Evolutionary conservation across 495 filamentous ascomycete species (phyloP), one percentile per base, ranked within the genome.

Genomic region (Hamigera avellanea): DNA sequence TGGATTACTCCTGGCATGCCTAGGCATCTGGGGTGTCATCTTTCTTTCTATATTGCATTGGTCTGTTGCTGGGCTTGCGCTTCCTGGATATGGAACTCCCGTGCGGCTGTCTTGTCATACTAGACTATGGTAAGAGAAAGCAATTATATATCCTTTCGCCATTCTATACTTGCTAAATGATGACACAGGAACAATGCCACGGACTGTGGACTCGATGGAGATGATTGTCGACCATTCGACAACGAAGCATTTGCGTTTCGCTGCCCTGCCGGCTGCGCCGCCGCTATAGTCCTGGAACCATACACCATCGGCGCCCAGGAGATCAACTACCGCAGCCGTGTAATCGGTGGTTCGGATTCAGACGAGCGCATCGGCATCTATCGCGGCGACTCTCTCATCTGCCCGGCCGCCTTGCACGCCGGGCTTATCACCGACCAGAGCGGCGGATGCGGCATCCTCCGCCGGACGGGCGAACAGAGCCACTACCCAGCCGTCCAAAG

Each of bases 321-420:
- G 39, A 52, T 81, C 28, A 63, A 73, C 19, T 88, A 86, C 42
- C 57, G 59, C 14, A 70, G 68, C 0, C 57, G 86, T 8, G 75
- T 91, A 0, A 67, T 89, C 15, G 84, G 83, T 9, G 82, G 81
- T 0, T 55, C 59, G 2, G 40, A 56, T 9, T 54, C 54, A 26
- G 54, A 58, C 8, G 50, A 51, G 16, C 41, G 32, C 12, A 42
- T 56, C 32, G 56, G 70, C 0, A 46, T 76, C 14, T 91, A 91
- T 54, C 72, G 84, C 10, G 78, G 80, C 4, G 84, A 89, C 47
- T 87, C 83, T 2, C 80, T 79, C 37, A 77, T 87, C 42, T 89
- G 83, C 49, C 70, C 70, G 9, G 61, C 82, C 6, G 83, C 82
- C 12, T 69, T 89, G 18, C 83, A 89, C 57, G 72, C 81, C 7